phyloP scores from a whole-genome alignment of 2,329 filamentous ascomycete species.

The Sporothrix schenckii region DNA sequence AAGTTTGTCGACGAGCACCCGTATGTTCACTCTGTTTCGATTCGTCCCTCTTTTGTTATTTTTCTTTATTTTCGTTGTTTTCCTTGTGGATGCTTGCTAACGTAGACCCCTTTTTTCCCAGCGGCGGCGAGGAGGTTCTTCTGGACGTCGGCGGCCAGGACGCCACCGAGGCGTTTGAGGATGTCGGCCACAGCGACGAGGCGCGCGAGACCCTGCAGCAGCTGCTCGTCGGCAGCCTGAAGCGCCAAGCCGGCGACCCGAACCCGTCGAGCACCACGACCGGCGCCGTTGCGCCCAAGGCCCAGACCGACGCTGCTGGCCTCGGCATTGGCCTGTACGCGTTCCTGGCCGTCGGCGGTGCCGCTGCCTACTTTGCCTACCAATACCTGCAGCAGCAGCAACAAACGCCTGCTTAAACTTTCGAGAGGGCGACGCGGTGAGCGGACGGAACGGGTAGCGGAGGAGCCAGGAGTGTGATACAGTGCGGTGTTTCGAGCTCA shows the following conservation, averaged over 20 bases:
- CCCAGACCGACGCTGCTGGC: conserved; percentile 55
- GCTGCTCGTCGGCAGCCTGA: conserved; percentile 73
- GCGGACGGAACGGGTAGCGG: background rate
- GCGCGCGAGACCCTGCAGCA: conserved; percentile 88
- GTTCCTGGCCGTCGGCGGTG: conserved; percentile 74
- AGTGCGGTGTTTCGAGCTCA: background rate
- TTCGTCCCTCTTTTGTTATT: conserved; percentile 22
- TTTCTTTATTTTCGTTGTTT: conserved; percentile 19
- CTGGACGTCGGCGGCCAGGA: conserved; percentile 96
- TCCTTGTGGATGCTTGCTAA: conserved; percentile 37
- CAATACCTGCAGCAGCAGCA: conserved; percentile 72
- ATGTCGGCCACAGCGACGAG: conserved; percentile 98
- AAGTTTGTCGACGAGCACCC: conserved; percentile 98
- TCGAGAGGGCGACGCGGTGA: background rate
- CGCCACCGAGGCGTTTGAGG: conserved; percentile 96
- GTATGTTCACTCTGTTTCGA: conserved; percentile 51
- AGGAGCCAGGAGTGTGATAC: background rate
- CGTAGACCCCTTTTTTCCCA: conserved; percentile 45
- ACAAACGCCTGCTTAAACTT: conserved; percentile 28
- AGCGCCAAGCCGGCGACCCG: conserved; percentile 82
- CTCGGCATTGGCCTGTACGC: conserved; percentile 81
- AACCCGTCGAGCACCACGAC: conserved; percentile 60
- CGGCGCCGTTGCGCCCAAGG: conserved; percentile 54
- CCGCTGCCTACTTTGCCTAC: conserved; percentile 78
- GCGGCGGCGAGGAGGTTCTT: conserved; percentile 96